Evolutionary conservation across 2,329 filamentous ascomycete genomes (phyloP).

Genomic region (Aspergillus sojae): DNA sequence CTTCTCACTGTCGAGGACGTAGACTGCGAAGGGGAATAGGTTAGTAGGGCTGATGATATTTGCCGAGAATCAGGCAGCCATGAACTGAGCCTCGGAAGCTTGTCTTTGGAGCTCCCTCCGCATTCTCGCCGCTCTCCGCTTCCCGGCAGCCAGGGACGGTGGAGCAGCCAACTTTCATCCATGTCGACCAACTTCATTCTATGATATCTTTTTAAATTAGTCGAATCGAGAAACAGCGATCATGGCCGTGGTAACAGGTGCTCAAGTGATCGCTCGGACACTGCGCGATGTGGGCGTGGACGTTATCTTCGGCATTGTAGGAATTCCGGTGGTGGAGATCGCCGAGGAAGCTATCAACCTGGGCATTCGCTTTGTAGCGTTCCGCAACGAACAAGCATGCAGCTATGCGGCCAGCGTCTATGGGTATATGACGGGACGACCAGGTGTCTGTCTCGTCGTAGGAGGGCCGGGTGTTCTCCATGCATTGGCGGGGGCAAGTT

Average conservation of each 20-base stretch:
- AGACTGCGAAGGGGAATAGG: no score
- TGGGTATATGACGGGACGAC: constrained; percentile 59
- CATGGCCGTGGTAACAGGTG: constrained; percentile 40
- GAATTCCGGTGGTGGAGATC: constrained; percentile 60
- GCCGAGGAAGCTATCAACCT: constrained; percentile 60
- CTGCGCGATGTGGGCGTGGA: constrained; percentile 53
- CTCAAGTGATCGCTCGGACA: constrained; percentile 52
- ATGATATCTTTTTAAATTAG: background rate
- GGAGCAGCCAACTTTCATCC: background rate
- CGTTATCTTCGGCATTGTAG: constrained; percentile 57
- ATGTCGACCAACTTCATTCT: background rate
- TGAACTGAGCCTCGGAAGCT: background rate
- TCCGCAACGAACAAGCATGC: constrained; percentile 62
- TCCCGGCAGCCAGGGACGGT: background rate
- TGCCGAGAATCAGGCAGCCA: background rate
- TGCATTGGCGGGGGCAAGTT: constrained; percentile 57
- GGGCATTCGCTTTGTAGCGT: constrained; percentile 61
- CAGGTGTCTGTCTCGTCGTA: constrained; percentile 61
- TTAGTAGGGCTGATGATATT: background rate
- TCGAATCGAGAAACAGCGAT: background rate
- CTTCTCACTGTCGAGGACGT: no score
- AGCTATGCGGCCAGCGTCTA: constrained; percentile 62
- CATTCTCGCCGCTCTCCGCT: constrained; percentile 13
- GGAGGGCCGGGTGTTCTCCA: constrained; percentile 62
- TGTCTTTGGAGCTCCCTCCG: constrained; percentile 1